Evolutionary conservation across 2,329 filamentous ascomycete genomes (phyloP), one percentile per base, ranked within the genome.

Genomic region (Trichoderma sp.): DNA sequence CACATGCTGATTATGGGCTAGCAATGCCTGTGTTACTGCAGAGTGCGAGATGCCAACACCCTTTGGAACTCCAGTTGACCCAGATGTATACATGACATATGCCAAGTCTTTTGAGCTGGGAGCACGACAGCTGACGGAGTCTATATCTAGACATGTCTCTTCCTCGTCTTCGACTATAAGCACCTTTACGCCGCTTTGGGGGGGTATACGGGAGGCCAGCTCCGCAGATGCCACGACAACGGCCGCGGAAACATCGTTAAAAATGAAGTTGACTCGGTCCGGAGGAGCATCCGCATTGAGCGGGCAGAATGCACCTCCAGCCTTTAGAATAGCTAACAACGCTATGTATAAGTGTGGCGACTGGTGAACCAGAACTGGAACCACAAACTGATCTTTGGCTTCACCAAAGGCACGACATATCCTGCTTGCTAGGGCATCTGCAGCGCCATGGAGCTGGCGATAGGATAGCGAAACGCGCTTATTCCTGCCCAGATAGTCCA

Each of bases 51-150:
- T 84, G 2, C 87, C 86, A 27, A 97, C 94, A 1, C 93, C 94
- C 80, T 97, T 97, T 0, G 94, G 94, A 5, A 89, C 88, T 13
- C 94, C 94, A 0, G 93, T 97, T 5, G 92, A 96, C 3, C 93
- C 93, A 54, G 92, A 96, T 1, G 94, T 97, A 77, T 97, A 97
- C 88, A 97, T 93, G 68, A 97, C 87, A 80, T 97, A 97, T 27
- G 94, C 93, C 27, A 94, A 77, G 69, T 85, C 80, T 1, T 80
- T 73, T 1, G 79, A 73, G 1, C 48, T 60, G n/a, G 74, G 70
- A 25, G 56, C 58, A 67, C 73, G 71, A 64, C 71, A 69, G 13
- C 29, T 70, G 39, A 27, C 48, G 6, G 50, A 68, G 50, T 63
- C 61, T 15, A 25, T 57, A n/a, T 34, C 37, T 53, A 58, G 39